Conservation (phyloP, 371 early-diverging fungal species). For the Mycotypha africana region DNA sequence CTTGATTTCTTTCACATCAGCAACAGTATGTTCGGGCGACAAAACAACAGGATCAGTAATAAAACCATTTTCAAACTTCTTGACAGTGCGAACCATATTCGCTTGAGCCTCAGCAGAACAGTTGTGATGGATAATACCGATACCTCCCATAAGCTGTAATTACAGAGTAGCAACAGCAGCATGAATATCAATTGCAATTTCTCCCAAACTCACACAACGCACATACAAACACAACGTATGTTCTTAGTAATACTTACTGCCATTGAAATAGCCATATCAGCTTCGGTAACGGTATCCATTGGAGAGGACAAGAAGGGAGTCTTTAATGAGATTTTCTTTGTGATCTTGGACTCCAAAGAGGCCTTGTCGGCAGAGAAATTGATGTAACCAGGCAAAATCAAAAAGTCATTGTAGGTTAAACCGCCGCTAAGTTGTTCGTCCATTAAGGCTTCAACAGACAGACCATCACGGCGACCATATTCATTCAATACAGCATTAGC, state of each 20-base stretch:
- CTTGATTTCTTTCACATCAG: slow-evolving; percentile 87
- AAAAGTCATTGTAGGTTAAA: slow-evolving; percentile 95
- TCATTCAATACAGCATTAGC: slow-evolving; percentile 15
- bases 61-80: slow-evolving; percentile 98
- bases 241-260: slow-evolving; percentile 55
- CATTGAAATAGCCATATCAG: slow-evolving; percentile 96
- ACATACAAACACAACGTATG: too few relatives aligned
- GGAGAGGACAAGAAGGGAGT: slow-evolving; percentile 93
- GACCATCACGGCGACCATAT: slow-evolving; percentile 63
- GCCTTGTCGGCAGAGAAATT: slow-evolving; percentile 83
- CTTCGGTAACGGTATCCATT: slow-evolving; percentile 98
- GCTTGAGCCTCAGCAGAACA: slow-evolving; percentile 93
- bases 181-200: too few relatives aligned
- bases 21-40: slow-evolving; percentile 77
- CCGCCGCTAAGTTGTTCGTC: slow-evolving; percentile 74
- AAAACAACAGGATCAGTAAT: slow-evolving; percentile 91
- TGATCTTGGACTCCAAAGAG: slow-evolving; percentile 74
- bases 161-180: too few relatives aligned
- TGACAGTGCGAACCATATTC: slow-evolving; percentile 95
- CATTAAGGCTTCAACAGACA: slow-evolving; percentile 71
- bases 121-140: slow-evolving; percentile 98
- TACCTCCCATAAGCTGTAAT: slow-evolving; percentile 78
- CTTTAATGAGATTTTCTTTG: slow-evolving; percentile 79
- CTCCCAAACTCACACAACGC: too few relatives aligned
- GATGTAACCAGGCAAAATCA: slow-evolving; percentile 93